Evolutionary conservation across 768 basidiomycete genomes (phyloP).

Genomic region (Pilatotrama ljubarskyi): DNA sequence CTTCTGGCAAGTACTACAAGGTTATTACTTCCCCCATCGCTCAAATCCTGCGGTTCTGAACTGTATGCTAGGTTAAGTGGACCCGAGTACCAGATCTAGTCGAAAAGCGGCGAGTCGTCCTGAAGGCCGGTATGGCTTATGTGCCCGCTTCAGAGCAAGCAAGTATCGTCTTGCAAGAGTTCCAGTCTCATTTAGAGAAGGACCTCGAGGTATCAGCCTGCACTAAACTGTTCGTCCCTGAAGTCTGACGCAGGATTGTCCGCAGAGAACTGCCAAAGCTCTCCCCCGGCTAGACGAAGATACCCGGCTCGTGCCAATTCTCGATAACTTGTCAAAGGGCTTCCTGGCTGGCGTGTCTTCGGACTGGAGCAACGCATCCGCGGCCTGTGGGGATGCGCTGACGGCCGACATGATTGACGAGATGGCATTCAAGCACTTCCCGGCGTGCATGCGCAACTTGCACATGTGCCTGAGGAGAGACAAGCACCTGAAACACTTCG

Average conservation of each 20-base stretch:
- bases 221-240: too few relatives aligned
- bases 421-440: slow-evolving; percentile 85
- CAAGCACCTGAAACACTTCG: slow-evolving; percentile 90
- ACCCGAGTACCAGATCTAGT: slow-evolving; percentile 93
- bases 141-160: slow-evolving; percentile 77
- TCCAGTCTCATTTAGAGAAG: slow-evolving; percentile 66
- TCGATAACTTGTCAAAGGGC: slow-evolving; percentile 89
- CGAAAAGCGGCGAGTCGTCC: slow-evolving; percentile 73
- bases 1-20: slow-evolving; percentile 74
- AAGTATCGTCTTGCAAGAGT: slow-evolving; percentile 87
- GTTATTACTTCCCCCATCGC: slow-evolving; percentile 38
- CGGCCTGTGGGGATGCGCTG: slow-evolving; percentile 61
- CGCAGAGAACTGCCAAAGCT: slow-evolving; percentile 78
- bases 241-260: neutral
- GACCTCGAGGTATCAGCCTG: slow-evolving; percentile 86
- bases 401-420: slow-evolving; percentile 95
- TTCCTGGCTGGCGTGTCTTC: slow-evolving; percentile 90
- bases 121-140: slow-evolving; percentile 85
- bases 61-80: slow-evolving; percentile 79
- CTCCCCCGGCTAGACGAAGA: slow-evolving; percentile 95
- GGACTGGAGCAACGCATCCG: slow-evolving; percentile 66
- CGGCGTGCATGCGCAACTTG: slow-evolving; percentile 90
- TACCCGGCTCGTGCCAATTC: slow-evolving; percentile 82
- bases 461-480: slow-evolving; percentile 78
- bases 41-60: neutral